Evolutionary conservation across 257 asterid genomes (phyloP).

Genomic region (Nicotiana otophora): DNA sequence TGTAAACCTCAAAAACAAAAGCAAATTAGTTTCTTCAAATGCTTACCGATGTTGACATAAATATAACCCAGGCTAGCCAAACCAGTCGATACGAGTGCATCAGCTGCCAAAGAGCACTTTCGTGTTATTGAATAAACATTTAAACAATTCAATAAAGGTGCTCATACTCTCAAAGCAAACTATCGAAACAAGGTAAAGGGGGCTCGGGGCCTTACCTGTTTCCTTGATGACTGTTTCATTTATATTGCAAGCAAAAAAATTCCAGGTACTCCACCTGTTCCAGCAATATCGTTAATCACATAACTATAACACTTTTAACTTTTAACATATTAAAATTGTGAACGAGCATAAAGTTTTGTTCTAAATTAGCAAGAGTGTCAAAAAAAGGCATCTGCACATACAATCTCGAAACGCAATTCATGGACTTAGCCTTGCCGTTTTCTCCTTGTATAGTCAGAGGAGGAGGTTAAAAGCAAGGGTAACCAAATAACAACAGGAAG

Average conservation of each 20-base stretch:
- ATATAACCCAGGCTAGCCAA: constrained; percentile 74
- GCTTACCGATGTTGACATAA: constrained; percentile 76
- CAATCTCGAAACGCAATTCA: background rate
- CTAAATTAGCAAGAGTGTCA: constrained; percentile 7
- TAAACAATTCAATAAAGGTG: background rate
- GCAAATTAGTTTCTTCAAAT: constrained; percentile 4
- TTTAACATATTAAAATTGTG: background rate
- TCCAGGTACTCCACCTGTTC: constrained; percentile 94
- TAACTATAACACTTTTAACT: background rate
- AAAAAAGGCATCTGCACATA: background rate
- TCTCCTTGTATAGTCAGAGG: background rate
- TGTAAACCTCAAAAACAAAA: background rate
- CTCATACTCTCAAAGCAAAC: constrained; percentile 4
- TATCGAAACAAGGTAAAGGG: background rate
- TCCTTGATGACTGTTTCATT: constrained; percentile 77
- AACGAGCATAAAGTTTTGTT: background rate
- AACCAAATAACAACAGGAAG: background rate
- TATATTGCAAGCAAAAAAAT: constrained; percentile 83
- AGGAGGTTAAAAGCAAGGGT: background rate
- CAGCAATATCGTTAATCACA: constrained; percentile 3
- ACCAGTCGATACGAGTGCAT: constrained; percentile 83
- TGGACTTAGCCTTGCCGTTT: background rate
- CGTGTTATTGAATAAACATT: background rate
- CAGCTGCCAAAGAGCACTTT: constrained; percentile 47
- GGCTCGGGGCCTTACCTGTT: constrained; percentile 51